phyloP scores from a whole-genome alignment of 208 protist genomes.

The Crithidia thermophila region DNA sequence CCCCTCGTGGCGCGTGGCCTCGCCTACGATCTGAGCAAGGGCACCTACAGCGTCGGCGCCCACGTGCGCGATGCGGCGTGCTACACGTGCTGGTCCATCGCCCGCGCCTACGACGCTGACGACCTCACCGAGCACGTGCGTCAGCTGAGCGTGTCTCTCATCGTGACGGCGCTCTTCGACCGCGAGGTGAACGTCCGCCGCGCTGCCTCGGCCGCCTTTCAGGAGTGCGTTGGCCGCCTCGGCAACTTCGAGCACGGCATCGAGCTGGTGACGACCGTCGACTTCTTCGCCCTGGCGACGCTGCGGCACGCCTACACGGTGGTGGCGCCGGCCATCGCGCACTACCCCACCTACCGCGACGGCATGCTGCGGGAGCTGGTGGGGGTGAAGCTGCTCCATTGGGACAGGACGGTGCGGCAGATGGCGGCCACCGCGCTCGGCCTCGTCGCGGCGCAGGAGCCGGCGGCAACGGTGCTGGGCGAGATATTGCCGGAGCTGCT shows the following conservation, averaged over 20 bases:
- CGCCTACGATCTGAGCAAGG: slow-evolving; percentile 94
- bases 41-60: slow-evolving; percentile 95
- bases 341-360: slow-evolving; percentile 79
- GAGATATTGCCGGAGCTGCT: slow-evolving; percentile 51
- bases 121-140: slow-evolving; percentile 88
- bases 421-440: slow-evolving; percentile 84
- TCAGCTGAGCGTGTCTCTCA: slow-evolving; percentile 67
- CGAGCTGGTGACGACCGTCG: slow-evolving; percentile 94
- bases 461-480: slow-evolving; percentile 15
- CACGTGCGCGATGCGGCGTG: slow-evolving; percentile 98
- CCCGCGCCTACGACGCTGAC: slow-evolving; percentile 94
- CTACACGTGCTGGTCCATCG: slow-evolving; percentile 99
- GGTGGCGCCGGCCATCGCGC: slow-evolving; percentile 73
- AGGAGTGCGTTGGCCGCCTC: slow-evolving; percentile 93
- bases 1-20: slow-evolving; percentile 82
- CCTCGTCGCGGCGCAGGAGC: slow-evolving; percentile 48
- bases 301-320: slow-evolving; percentile 88
- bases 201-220: slow-evolving; percentile 93
- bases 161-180: slow-evolving; percentile 90
- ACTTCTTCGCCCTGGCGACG: slow-evolving; percentile 97
- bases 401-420: slow-evolving; percentile 86
- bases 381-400: slow-evolving; percentile 88
- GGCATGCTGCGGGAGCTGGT: slow-evolving; percentile 92
- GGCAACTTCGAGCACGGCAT: slow-evolving; percentile 97
- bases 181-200: slow-evolving; percentile 93